Percentiles rank a stretch among this genome's conserved stretches.
Evolutionary conservation across 2,329 filamentous ascomycete species (phyloP).

Genomic region (Talaromyces pinophilus): DNA sequence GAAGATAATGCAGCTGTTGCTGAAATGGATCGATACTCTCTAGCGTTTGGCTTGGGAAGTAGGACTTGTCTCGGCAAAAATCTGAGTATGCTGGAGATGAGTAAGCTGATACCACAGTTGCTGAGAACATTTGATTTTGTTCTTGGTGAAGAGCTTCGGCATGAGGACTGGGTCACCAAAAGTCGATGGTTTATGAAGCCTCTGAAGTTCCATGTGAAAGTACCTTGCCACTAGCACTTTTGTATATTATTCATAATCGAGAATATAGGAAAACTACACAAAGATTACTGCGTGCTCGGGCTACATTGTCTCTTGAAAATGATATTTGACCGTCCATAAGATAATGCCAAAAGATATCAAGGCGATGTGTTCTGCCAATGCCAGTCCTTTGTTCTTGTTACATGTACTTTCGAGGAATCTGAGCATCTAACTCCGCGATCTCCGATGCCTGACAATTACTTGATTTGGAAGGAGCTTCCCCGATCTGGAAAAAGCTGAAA

Average conservation of each 20-base stretch:
- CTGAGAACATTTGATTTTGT: neutral
- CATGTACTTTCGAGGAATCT: neutral
- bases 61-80: slow-evolving; percentile 1
- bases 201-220: neutral
- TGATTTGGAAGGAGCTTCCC: neutral
- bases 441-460: neutral
- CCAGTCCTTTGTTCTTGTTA: neutral
- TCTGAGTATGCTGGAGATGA: slow-evolving; percentile 17
- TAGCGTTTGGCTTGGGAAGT: slow-evolving; percentile 5
- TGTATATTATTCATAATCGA: neutral
- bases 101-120: slow-evolving; percentile 17
- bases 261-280: neutral
- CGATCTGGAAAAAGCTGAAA: neutral
- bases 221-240: neutral
- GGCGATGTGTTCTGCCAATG: neutral
- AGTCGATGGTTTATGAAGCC: slow-evolving; percentile 1
- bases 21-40: slow-evolving; percentile 14
- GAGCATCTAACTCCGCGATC: neutral
- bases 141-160: neutral
- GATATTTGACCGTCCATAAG: neutral
- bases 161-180: neutral
- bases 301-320: neutral
- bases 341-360: neutral
- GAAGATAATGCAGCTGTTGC: neutral
- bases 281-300: neutral